phyloP scores from a whole-genome alignment of 139 green algal species.

The Chlamydomonas urium region DNA sequence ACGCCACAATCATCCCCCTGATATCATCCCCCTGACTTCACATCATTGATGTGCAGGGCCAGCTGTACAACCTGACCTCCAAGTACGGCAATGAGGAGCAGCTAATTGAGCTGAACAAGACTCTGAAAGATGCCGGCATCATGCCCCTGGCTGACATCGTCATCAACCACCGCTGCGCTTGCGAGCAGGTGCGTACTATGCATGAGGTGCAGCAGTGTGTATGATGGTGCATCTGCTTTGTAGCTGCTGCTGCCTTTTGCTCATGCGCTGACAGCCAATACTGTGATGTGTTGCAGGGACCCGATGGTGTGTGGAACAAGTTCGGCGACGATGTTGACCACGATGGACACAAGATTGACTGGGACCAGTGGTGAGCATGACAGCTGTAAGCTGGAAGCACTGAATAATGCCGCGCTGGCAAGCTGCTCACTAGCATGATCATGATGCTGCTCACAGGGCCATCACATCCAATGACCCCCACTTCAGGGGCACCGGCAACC shows the following conservation, averaged over 20 bases:
- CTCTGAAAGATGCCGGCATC: constrained; percentile 66
- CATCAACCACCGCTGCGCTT: constrained; percentile 87
- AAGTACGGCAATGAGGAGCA: background rate
- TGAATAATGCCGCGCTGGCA: no score
- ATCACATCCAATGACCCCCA: constrained; percentile 80
- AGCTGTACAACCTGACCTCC: no score
- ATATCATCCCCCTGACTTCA: no score
- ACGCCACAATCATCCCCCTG: no score
- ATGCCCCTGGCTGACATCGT: constrained; percentile 92
- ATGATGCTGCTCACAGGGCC: no score
- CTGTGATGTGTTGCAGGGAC: no score
- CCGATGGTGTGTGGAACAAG: constrained; percentile 16
- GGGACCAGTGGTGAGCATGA: constrained; percentile 77
- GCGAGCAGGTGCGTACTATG: constrained; percentile 1
- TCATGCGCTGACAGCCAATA: no score
- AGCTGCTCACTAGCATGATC: no score
- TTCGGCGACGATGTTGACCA: constrained; percentile 3
- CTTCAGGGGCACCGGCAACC: constrained; percentile 75
- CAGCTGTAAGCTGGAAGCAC: no score
- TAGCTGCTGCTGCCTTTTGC: background rate
- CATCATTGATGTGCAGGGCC: no score
- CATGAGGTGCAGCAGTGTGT: background rate
- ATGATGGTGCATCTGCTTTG: background rate
- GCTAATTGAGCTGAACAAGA: constrained; percentile 22
- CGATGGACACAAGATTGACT: constrained; percentile 73